Evolutionary conservation across 2,329 filamentous ascomycete species (phyloP), one percentile per base, ranked within the genome.

Genomic region (Botrytis squamosa): DNA sequence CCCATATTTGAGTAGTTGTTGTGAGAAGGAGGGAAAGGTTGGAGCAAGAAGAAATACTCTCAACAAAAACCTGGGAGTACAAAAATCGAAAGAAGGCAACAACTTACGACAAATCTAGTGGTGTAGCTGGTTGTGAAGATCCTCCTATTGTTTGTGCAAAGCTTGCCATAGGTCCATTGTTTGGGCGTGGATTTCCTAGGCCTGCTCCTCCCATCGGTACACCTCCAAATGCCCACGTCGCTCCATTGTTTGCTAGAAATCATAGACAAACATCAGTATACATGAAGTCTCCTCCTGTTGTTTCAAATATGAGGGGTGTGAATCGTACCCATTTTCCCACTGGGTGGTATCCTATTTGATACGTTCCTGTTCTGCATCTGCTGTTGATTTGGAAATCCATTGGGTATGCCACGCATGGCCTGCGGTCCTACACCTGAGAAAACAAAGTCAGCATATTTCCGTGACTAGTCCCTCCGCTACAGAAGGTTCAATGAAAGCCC

Each of bases 91-190:
- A 68, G 18, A 81, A 80, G 78, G 78, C 77, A 16, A 62, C 33
- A 22, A 90, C 89, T 83, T 88, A 91, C 89, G 89, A 90, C 73
- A 88, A 84, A 81, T 92, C 90, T 75, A 91, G 82, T 60, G 89
- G 86, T 76, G 89, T 89, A 77, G 87, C 84, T 78, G 88, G 86
- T 82, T 90, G 89, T 74, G 89, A 90, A 75, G 88, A 88, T 79
- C 86, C 79, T 69, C 74, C 87, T 79, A 91, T 83, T 80, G 88
- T 91, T 81, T 91, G 89, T 67, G 89, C 89, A 82, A 91, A 91
- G 82, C 89, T 91, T 84, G 81, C 87, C 89, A 78, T 88, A 85
- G 75, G 86, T 85, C 79, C 89, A 82, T 83, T 89, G 86, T 79
- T 88, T 85, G 72, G 84, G 82, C 76, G 86, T 68, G 85, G 84